phyloP scores from a whole-genome alignment of 2,329 filamentous ascomycete genomes.

The Hypomyces perniciosus region DNA sequence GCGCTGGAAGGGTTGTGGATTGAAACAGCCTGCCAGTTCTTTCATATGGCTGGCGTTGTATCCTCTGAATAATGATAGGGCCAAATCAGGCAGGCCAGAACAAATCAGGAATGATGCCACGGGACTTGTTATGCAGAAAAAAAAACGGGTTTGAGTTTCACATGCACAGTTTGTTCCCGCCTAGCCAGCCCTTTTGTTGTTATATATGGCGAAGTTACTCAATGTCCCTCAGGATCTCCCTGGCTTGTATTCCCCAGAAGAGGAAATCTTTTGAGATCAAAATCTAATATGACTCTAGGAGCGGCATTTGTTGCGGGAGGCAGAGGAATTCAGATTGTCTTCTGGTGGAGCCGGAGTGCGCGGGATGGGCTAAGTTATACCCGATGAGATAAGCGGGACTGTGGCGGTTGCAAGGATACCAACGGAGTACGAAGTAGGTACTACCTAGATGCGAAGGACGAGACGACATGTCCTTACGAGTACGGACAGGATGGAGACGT shows the following conservation, averaged over 20 bases:
- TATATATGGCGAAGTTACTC: no score
- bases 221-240: no score
- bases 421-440: no score
- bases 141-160: background rate
- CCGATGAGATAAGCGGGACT: conserved; percentile 8
- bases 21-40: no score
- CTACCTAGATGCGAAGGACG: no score
- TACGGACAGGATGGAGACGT: no score
- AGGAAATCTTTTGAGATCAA: background rate
- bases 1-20: background rate
- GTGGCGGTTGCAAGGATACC: background rate
- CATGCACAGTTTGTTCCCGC: background rate
- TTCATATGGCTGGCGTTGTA: no score
- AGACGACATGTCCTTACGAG: no score
- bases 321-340: no score
- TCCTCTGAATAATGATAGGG: background rate
- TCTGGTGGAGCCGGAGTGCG: conserved; percentile 10
- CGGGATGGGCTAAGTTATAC: conserved; percentile 8
- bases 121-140: background rate
- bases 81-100: conserved; percentile 1
- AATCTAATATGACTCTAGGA: background rate
- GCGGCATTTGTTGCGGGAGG: background rate
- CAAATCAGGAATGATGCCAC: conserved; percentile 6
- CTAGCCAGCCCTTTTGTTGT: background rate
- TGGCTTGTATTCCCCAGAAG: no score